Evolutionary conservation across 495 filamentous ascomycete genomes (phyloP).

Genomic region (Penicillium arizonense): DNA sequence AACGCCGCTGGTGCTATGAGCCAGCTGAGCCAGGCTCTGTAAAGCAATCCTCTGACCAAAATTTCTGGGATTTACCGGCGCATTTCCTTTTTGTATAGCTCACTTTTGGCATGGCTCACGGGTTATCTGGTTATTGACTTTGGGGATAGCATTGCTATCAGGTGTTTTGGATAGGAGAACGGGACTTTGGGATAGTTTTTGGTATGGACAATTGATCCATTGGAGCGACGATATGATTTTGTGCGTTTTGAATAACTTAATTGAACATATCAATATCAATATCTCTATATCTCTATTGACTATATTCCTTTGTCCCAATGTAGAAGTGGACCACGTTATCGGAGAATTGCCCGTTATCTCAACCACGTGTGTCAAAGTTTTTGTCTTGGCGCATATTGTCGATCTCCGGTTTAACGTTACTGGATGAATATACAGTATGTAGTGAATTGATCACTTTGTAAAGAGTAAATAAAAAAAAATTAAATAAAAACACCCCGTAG

Average conservation of each 20-base stretch:
- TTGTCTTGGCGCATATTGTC: too few relatives aligned
- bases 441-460: too few relatives aligned
- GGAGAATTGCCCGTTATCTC: too few relatives aligned
- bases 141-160: conserved; percentile 22
- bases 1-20: conserved; percentile 59
- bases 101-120: conserved; percentile 23
- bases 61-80: conserved; percentile 20
- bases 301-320: too few relatives aligned
- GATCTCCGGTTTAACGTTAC: too few relatives aligned
- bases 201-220: conserved; percentile 9
- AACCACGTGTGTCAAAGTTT: too few relatives aligned
- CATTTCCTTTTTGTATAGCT: conserved; percentile 35
- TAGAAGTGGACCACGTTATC: too few relatives aligned
- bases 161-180: conserved; percentile 26
- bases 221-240: conserved; percentile 7
- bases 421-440: too few relatives aligned
- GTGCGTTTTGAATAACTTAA: conserved; percentile 19
- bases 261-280: conserved; percentile 24
- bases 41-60: conserved; percentile 12
- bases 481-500: too few relatives aligned
- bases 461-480: too few relatives aligned
- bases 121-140: conserved; percentile 24
- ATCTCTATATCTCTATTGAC: too few relatives aligned
- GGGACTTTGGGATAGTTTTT: conserved; percentile 16
- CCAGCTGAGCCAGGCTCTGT: conserved; percentile 31